Evolutionary conservation across 805 yeast genomes (phyloP), one percentile per base, ranked within the genome.

Genomic region (Metahyphopichia silvanorum): DNA sequence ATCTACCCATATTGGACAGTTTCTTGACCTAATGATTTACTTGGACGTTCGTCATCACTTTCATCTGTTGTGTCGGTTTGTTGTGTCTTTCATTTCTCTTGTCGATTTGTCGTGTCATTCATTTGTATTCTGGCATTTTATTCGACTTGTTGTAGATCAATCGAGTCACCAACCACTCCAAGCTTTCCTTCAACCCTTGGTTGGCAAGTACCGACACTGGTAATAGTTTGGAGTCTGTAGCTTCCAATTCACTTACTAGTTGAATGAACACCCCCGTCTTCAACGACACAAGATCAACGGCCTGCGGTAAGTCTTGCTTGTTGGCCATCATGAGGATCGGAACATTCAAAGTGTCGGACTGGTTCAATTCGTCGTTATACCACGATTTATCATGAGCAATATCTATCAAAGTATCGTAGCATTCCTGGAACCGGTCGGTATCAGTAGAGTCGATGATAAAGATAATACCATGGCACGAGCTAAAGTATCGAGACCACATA

Each of bases 301-400:
- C 72, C 37, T 64, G 66, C 20, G 73, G 72, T 38, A 66, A 55
- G 46, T 93, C 98, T 63, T 89, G 96, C 55, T 93, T 93, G 57
- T 93, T 91, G 6, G 97, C 98, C 50, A 91, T 69, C 96, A 91
- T 91, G 36, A 91, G 67, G 7, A 91, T 78, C 1, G 98, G 98
- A 12, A 88, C 82, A 19, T 94, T 67, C 35, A 62, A 88, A 9
- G 24, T 35, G 24, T 46, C 45, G 16, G 23, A 44, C 26, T 40
- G 38, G 21, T 71, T 33, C 11, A 35, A 21, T 12, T 44, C 47
- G 26, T 40, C 37, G 25, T 36, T 37, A 15, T 16, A 30, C 53
- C 87, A 79, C 27, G 57, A 52, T 29, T 60, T 55, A 49, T 66
- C 67, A 44, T 58, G 60, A 4, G 71, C 58, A 9, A 68, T 64